A percentile compares a stretch with the other conserved stretches of the same genome.
phyloP scores from a whole-genome alignment of 2,329 filamentous ascomycete genomes.

The Fusarium neocosmosporiellum region DNA sequence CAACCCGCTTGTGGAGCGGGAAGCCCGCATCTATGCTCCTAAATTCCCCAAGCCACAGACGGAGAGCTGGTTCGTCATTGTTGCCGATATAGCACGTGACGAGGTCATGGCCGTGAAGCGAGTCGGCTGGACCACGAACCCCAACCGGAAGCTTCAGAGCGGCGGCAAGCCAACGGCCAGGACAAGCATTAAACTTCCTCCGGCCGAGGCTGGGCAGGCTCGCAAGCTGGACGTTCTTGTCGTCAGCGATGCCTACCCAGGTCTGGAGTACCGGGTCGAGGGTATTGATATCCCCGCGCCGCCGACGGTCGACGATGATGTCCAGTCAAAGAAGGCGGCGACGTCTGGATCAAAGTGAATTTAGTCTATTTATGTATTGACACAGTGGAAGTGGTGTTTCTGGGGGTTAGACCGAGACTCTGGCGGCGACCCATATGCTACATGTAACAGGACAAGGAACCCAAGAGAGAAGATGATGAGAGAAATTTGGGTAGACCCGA shows the following conservation, averaged over 20 bases:
- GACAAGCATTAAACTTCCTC: slow-evolving; percentile 70
- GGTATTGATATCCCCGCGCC: slow-evolving; percentile 64
- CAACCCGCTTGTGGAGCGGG: slow-evolving; percentile 73
- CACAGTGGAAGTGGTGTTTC: slow-evolving; percentile 11
- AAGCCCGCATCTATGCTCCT: slow-evolving; percentile 85
- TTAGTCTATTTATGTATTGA: slow-evolving; percentile 35
- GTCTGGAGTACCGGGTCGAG: slow-evolving; percentile 68
- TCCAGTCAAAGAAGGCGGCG: slow-evolving; percentile 54
- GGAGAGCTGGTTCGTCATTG: slow-evolving; percentile 90
- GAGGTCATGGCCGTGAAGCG: slow-evolving; percentile 90
- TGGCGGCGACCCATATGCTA: slow-evolving; percentile 16
- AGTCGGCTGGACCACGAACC: slow-evolving; percentile 72
- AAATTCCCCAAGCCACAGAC: slow-evolving; percentile 93
- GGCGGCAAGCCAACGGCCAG: slow-evolving; percentile 64
- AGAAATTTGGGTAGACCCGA: background rate
- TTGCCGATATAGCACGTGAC: slow-evolving; percentile 74
- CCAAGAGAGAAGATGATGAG: slow-evolving; percentile 7
- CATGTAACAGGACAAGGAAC: slow-evolving; percentile 9
- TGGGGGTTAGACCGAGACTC: background rate
- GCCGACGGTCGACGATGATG: slow-evolving; percentile 61
- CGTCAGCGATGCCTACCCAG: slow-evolving; percentile 88
- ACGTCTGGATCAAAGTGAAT: slow-evolving; percentile 32
- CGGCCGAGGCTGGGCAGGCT: slow-evolving; percentile 54
- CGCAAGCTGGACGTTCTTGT: slow-evolving; percentile 79
- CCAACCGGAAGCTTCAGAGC: slow-evolving; percentile 48